phyloP scores from a whole-genome alignment of 2,329 filamentous ascomycete species.

The Fusarium sp. region DNA sequence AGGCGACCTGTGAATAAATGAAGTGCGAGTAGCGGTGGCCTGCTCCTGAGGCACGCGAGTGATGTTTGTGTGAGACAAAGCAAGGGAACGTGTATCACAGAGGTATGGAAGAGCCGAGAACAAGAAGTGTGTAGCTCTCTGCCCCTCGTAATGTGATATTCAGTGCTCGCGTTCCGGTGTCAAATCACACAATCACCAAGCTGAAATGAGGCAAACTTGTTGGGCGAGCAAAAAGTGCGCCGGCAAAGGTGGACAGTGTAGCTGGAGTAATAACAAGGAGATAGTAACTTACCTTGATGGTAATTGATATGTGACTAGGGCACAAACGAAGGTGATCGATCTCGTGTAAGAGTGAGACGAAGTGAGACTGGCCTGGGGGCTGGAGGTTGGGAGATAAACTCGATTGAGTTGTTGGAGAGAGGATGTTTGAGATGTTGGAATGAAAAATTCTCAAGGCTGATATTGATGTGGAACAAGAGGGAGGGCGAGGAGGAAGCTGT shows the following conservation, averaged over 20 bases:
- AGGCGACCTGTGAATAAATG: conserved; percentile 22
- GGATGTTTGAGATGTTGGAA: conserved; percentile 39
- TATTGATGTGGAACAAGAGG: conserved; percentile 34
- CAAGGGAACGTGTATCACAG: conserved; percentile 39
- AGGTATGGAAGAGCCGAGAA: conserved; percentile 31
- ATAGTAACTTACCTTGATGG: conserved; percentile 17
- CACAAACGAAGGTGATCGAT: conserved; percentile 35
- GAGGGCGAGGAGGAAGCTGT: conserved; percentile 35
- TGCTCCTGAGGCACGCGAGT: conserved; percentile 18
- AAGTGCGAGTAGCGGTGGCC: conserved; percentile 6
- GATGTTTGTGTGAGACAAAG: conserved; percentile 47
- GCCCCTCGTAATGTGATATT: conserved; percentile 28
- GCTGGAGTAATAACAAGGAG: neutral
- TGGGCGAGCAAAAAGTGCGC: neutral
- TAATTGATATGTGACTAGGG: conserved; percentile 34
- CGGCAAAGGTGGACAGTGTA: neutral
- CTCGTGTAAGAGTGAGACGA: conserved; percentile 29
- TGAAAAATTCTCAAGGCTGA: conserved; percentile 27
- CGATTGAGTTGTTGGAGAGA: conserved; percentile 29
- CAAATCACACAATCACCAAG: conserved; percentile 2
- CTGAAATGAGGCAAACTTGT: conserved; percentile 11
- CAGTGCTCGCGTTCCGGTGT: conserved; percentile 9
- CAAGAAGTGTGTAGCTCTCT: conserved; percentile 17
- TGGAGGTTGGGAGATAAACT: conserved; percentile 7
- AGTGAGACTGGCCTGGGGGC: conserved; percentile 25